phyloP scores from a whole-genome alignment of 441 rosid genomes.

The Pelargonium hybrid region DNA sequence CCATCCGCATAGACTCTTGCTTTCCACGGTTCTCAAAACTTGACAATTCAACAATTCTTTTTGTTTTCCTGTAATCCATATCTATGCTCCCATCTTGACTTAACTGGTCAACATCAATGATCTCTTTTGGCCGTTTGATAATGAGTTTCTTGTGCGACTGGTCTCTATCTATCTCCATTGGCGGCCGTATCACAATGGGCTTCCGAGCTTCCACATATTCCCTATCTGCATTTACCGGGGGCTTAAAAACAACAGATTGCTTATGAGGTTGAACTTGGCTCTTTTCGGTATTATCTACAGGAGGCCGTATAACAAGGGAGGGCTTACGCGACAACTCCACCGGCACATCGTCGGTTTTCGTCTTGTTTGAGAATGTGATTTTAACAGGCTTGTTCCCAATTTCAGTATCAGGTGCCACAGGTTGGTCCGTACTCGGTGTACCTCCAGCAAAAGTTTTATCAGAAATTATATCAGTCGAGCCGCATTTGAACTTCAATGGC shows the following conservation, averaged over 20 bases:
- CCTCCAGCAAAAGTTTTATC: constrained; percentile 44
- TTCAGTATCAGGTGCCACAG: constrained; percentile 39
- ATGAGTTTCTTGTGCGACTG: constrained; percentile 66
- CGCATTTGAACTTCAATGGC: constrained; percentile 67
- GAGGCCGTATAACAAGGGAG: constrained; percentile 44
- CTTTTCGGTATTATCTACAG: constrained; percentile 38
- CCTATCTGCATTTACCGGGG: constrained; percentile 25
- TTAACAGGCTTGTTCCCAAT: constrained; percentile 46
- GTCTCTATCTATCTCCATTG: constrained; percentile 48
- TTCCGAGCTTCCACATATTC: constrained; percentile 36
- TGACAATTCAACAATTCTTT: constrained; percentile 70
- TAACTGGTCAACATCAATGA: constrained; percentile 55
- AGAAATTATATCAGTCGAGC: constrained; percentile 39
- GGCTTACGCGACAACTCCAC: constrained; percentile 36
- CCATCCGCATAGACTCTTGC: constrained; percentile 31
- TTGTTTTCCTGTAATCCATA: constrained; percentile 61
- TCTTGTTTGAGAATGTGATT: constrained; percentile 63
- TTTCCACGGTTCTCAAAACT: constrained; percentile 44
- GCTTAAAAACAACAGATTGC: constrained; percentile 44
- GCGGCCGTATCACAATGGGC: constrained; percentile 61
- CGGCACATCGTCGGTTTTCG: constrained; percentile 42
- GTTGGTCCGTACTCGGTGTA: constrained; percentile 47
- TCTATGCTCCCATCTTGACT: constrained; percentile 67
- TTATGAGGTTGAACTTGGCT: constrained; percentile 46
- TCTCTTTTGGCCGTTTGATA: constrained; percentile 67